These are phyloP conservation scores for Pyrenophora tritici-repentis DNA, from an alignment of 2,329 filamentous ascomycete species.

Conservation along the genomic window DNA sequence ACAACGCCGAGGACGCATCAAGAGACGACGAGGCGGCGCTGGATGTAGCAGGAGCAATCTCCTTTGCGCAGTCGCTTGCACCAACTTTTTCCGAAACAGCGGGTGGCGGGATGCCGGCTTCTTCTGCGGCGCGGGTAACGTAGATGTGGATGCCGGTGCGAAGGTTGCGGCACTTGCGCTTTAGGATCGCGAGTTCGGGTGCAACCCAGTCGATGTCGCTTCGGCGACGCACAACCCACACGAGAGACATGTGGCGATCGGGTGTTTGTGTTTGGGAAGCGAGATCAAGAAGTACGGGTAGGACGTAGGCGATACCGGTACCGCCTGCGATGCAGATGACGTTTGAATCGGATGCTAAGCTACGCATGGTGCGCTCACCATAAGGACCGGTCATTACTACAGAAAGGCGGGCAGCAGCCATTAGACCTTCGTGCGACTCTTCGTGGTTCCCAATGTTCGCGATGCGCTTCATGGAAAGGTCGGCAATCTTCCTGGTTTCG, in stretches of 20 bases:
- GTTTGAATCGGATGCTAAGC: slow-evolving; percentile 33
- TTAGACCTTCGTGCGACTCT: slow-evolving; percentile 28
- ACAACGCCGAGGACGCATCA: slow-evolving; percentile 31
- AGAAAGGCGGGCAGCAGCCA: slow-evolving; percentile 33
- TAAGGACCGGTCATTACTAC: slow-evolving; percentile 45
- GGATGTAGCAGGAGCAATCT: slow-evolving; percentile 27
- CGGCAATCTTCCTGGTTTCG: slow-evolving; percentile 42
- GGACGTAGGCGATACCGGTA: slow-evolving; percentile 46
- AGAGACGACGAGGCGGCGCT: slow-evolving; percentile 21
- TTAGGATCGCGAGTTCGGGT: slow-evolving; percentile 40
- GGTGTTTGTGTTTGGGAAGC: slow-evolving; percentile 29
- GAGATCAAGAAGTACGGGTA: slow-evolving; percentile 42
- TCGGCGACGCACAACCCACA: slow-evolving; percentile 44
- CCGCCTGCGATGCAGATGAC: slow-evolving; percentile 46
- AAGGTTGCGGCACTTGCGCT: slow-evolving; percentile 31
- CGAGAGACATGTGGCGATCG: slow-evolving; percentile 37
- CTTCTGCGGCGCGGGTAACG: slow-evolving; percentile 37
- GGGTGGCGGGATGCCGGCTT: slow-evolving; percentile 20
- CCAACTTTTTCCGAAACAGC: slow-evolving; percentile 27
- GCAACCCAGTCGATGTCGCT: slow-evolving; percentile 44
- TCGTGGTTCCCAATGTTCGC: slow-evolving; percentile 26
- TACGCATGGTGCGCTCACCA: slow-evolving; percentile 35
- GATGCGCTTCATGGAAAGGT: slow-evolving; percentile 34
- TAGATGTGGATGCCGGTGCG: slow-evolving; percentile 41
- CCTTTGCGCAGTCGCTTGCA: slow-evolving; percentile 24